Percentiles rank a stretch among this genome's conserved stretches.
Evolutionary conservation across 225 moss, liverwort and hornwort species (phyloP).

Genomic region (Pleurozium schreberi): DNA sequence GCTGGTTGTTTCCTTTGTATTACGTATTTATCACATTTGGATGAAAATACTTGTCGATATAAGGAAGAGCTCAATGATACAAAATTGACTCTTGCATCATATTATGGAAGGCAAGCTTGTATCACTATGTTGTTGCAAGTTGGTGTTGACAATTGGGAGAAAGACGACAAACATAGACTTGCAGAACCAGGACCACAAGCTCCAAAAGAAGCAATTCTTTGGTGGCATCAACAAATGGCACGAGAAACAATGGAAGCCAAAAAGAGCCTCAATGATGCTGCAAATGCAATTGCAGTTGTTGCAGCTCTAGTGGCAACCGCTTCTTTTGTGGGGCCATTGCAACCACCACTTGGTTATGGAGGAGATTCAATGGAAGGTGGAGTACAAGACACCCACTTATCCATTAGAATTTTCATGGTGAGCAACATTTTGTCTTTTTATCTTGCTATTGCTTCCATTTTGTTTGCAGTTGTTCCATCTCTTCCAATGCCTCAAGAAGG

Average conservation of each 20-base stretch:
- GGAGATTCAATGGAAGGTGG: neutral
- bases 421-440: neutral
- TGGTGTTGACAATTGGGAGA: neutral
- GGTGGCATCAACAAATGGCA: neutral
- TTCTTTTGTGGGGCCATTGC: neutral
- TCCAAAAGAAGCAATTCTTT: neutral
- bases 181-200: fast-evolving
- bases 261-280: neutral
- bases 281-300: neutral
- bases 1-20: fast-evolving
- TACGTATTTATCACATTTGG: fast-evolving
- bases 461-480: neutral
- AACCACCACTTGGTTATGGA: neutral
- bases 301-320: neutral
- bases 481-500: neutral
- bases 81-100: neutral
- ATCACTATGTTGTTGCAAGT: neutral
- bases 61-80: fast-evolving
- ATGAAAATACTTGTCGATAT: fast-evolving
- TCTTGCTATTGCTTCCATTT: neutral
- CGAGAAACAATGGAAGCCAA: neutral
- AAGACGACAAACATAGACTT: fast-evolving
- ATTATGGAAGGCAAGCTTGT: neutral
- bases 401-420: neutral
- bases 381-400: neutral